Base-by-base conservation (phyloP, 1,284 basidiomycete species). In the Trichosporon sp. region DNA sequence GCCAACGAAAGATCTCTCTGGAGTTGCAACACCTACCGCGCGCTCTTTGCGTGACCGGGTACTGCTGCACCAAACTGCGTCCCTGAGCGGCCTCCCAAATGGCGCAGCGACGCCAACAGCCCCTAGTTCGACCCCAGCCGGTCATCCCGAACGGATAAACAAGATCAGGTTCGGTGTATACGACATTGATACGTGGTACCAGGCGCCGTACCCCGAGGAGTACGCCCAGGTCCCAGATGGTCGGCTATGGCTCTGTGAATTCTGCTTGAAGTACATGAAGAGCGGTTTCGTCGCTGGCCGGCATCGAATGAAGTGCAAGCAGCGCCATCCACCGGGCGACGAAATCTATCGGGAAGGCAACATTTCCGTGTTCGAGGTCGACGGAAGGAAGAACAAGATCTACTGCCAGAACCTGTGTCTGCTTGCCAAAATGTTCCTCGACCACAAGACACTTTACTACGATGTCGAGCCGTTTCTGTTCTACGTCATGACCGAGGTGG, bases 401-500 rank as follows among this genome's bases (percentile, higher is more conserved):
- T 99, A 98, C 84, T 99, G 97, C 82, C 97, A 99, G 83, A 98
- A 99, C 81, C 88, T 99, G n/a, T 99, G 97, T 84, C 87, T 99
- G 74, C 88, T 99, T 37, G 96, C 96, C 70, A 99, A 98, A 85
- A 98, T 98, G 94, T 99, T 99, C 83, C 89, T 99, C 76, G 96
- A 99, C 81, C 96, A 98, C 87, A 99, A 99, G 85, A 98, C 96
- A 21, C 89, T 99, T 59, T 99, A 99, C 85, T 99, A 99, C 85
- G 97, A 99, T 83, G 97, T 99, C 72, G 97, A 99, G 84, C 97
- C 97, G 0, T 99, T 99, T 85, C 86, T 99, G 87, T 99, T 96
- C 88, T 99, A 99, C 87, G 91, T 96, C 83, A 96, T 99, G 95
- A 93, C 91, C 69, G 90, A 91, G 79, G 90, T 94, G 74, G 96